A percentile compares a stretch with the other conserved stretches of the same genome.
phyloP scores from a whole-genome alignment of 345 rosid species.

The Corchorus olitorius region DNA sequence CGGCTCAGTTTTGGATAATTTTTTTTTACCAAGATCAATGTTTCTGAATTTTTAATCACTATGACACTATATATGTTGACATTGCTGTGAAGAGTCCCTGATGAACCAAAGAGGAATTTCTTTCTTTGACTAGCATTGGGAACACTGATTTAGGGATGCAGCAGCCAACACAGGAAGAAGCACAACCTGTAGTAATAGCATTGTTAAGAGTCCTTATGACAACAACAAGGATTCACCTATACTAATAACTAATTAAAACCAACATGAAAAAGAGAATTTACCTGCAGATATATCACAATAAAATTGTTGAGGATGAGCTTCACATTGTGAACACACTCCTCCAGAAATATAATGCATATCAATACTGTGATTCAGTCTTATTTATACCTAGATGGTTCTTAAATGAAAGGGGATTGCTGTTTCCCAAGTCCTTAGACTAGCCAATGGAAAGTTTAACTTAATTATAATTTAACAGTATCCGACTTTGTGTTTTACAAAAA shows the following conservation, averaged over 20 bases:
- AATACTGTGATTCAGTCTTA: background rate
- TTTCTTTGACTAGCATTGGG: constrained; percentile 28
- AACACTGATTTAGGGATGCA: constrained; percentile 79
- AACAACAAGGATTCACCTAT: background rate
- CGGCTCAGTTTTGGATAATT: too few species aligned
- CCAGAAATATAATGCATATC: background rate
- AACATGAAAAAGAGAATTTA: constrained; percentile 22
- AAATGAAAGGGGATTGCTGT: background rate
- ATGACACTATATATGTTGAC: background rate
- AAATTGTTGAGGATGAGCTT: background rate
- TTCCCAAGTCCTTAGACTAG: background rate
- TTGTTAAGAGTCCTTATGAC: background rate
- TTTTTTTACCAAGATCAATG: too few species aligned
- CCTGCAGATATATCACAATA: too few species aligned
- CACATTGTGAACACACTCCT: background rate
- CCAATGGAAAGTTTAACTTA: constrained; percentile 6
- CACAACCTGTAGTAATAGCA: constrained; percentile 56
- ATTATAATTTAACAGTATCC: background rate
- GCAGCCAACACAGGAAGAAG: constrained; percentile 88
- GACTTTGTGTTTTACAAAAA: background rate
- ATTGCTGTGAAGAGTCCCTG: background rate
- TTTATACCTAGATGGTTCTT: background rate
- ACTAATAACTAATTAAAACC: background rate
- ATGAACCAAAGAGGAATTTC: constrained; percentile 10
- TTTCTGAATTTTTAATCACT: background rate